Base-by-base conservation (phyloP, 2,329 filamentous ascomycete species). In the Fusarium falciforme region DNA sequence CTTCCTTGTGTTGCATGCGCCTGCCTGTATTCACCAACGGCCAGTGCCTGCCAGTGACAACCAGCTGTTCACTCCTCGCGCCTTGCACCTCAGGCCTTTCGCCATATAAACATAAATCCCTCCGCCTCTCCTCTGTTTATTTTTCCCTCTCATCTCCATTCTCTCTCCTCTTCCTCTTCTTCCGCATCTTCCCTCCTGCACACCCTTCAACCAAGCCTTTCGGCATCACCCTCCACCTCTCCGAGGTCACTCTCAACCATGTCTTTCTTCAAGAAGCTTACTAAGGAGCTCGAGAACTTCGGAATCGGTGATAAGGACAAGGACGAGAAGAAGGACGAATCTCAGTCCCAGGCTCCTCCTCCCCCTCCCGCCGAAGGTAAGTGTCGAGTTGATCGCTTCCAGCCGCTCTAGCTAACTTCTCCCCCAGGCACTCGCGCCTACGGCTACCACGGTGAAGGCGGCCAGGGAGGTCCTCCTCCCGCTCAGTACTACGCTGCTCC, bases 211-310 rank as follows among this genome's bases (percentile, higher is more conserved):
- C 42, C 57, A 44, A 49, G 22, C 60, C 65, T 59, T 54, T 57
- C 61, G 69, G 58, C 68, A 70, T 65, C 68, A 63, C 47, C 62
- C 54, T 9, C 29, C 9, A 31, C 29, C 29, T 31, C 29, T 31
- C 20, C 57, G 29, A 66, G 42, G 31, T 33, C 33, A 47, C 38
- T 22, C 31, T 40, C 61, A 76, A 80, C 62, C 71, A 86, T 86
- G 84, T 86, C 84, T 38, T 86, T 86, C 77, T 83, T 85, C 77
- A 83, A 83, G 71, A 85, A 85, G 75, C 75, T 86, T 57, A 80
- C 82, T 67, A 80, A 84, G 74, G 80, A 84, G 73, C 82, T 86
- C 47, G 86, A 89, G 76, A 84, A 85, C 75, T 82, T 89, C 64
- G 84, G 82, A 60, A 82, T 88, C 74, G 85, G 85, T 54, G 83